Evolutionary conservation across 495 filamentous ascomycete species (phyloP).

Genomic region (Saxophila tyrrhenica): DNA sequence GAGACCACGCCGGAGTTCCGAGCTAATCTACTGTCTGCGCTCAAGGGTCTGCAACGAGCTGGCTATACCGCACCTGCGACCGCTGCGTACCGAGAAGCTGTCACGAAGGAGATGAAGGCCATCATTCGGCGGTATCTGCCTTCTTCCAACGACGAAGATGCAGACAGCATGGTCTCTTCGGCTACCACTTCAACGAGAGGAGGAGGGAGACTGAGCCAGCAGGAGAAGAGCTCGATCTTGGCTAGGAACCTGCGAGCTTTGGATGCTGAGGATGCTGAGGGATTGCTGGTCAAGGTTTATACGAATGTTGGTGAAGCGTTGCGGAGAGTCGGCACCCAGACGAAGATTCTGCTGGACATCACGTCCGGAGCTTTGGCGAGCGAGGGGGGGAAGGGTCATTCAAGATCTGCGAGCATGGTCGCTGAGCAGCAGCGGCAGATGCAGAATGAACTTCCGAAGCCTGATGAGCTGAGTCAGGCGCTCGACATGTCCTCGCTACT

Average conservation of each 20-base stretch:
- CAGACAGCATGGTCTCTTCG: conserved; percentile 71
- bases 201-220: conserved; percentile 58
- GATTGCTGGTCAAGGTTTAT: conserved; percentile 73
- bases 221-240: conserved; percentile 80
- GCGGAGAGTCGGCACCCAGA: conserved; percentile 73
- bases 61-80: conserved; percentile 69
- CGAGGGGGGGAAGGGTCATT: neutral
- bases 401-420: conserved; percentile 9
- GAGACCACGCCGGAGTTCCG: conserved; percentile 56
- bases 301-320: conserved; percentile 77
- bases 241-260: conserved; percentile 86
- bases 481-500: conserved; percentile 91
- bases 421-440: conserved; percentile 4
- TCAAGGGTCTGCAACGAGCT: conserved; percentile 69
- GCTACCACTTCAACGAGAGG: conserved; percentile 72
- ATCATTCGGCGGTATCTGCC: conserved; percentile 79
- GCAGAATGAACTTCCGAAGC: conserved; percentile 22
- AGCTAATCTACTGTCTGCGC: conserved; percentile 48
- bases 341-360: conserved; percentile 91
- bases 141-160: conserved; percentile 85
- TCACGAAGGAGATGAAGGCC: conserved; percentile 74
- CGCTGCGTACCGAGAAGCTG: conserved; percentile 73
- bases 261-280: conserved; percentile 73
- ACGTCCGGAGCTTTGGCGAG: conserved; percentile 57
- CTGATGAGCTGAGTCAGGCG: conserved; percentile 73